Evolutionary conservation across 306 rosid species (phyloP).

Genomic region (Hippophae rhamnoides): DNA sequence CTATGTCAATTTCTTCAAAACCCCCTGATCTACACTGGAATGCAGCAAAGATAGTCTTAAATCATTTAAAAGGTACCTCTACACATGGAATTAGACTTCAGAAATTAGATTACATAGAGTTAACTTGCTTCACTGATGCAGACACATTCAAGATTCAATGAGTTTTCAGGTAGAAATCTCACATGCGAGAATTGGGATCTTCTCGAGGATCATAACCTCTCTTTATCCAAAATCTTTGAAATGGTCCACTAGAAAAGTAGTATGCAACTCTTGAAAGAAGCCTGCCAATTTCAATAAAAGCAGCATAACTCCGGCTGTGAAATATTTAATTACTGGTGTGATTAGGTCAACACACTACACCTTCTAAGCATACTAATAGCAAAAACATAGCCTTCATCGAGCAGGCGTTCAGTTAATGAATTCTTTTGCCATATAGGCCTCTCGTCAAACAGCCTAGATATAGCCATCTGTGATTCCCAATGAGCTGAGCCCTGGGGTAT

Average conservation of each 20-base stretch:
- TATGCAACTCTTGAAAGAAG: constrained; percentile 86
- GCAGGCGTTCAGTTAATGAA: constrained; percentile 49
- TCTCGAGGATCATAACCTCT: constrained; percentile 95
- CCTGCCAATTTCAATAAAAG: constrained; percentile 37
- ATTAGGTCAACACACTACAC: constrained; percentile 25
- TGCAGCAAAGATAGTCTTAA: too few relatives aligned
- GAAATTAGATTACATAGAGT: too few relatives aligned
- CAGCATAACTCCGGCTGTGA: constrained; percentile 3
- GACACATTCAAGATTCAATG: neutral
- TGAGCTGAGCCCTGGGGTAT: constrained; percentile 61
- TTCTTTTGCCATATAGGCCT: constrained; percentile 78
- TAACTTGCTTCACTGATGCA: too few relatives aligned
- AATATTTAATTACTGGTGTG: constrained; percentile 13
- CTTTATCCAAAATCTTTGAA: constrained; percentile 84
- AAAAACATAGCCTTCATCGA: constrained; percentile 59
- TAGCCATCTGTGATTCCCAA: constrained; percentile 70
- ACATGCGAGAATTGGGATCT: constrained; percentile 73
- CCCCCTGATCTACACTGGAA: too few relatives aligned
- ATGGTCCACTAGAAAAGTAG: constrained; percentile 92
- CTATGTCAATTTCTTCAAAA: too few relatives aligned
- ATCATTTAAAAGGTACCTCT: too few relatives aligned
- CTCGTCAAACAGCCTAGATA: constrained; percentile 74
- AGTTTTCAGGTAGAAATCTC: constrained; percentile 19
- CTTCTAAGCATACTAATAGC: constrained; percentile 56
- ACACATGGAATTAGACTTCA: too few relatives aligned